Percentiles rank a stretch among this genome's conserved stretches.
These are phyloP conservation scores for Dryas drummondii DNA, from an alignment of 306 rosid species.

Conservation along the genomic window DNA sequence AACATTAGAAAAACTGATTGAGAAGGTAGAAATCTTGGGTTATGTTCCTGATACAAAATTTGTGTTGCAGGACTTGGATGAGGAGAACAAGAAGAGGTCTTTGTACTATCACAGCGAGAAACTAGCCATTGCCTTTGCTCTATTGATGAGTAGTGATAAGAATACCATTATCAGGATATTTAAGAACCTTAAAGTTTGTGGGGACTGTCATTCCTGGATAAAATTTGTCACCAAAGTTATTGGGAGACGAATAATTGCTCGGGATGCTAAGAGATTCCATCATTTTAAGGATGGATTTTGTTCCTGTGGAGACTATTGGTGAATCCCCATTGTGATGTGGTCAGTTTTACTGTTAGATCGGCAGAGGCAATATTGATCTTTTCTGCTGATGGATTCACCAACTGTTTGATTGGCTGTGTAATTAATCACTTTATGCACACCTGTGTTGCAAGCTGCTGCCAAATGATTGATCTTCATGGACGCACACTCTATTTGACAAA, in stretches of 20 bases:
- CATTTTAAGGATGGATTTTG: constrained; percentile 58
- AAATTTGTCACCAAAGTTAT: constrained; percentile 49
- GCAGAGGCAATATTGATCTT: not conserved
- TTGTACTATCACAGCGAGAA: constrained; percentile 66
- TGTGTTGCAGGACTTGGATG: constrained; percentile 59
- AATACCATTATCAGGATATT: constrained; percentile 46
- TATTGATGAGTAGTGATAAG: constrained; percentile 53
- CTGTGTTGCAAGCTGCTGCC: constrained; percentile 7
- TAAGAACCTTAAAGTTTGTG: constrained; percentile 74
- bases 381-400: constrained; percentile 1
- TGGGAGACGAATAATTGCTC: constrained; percentile 58
- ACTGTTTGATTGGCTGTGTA: not conserved
- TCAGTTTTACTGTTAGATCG: not conserved
- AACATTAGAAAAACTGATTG: constrained; percentile 40
- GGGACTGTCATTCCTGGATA: constrained; percentile 63
- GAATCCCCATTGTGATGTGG: constrained; percentile 26
- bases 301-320: constrained; percentile 73
- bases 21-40: constrained; percentile 47
- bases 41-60: constrained; percentile 61
- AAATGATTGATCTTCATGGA: not conserved
- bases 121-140: constrained; percentile 60
- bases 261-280: constrained; percentile 64
- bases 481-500: not conserved
- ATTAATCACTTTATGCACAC: not conserved
- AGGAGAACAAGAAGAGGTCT: constrained; percentile 48